Evolutionary conservation across 2,329 filamentous ascomycete species (phyloP), one percentile per base, ranked within the genome.

Genomic region (Phialophora chinensis): DNA sequence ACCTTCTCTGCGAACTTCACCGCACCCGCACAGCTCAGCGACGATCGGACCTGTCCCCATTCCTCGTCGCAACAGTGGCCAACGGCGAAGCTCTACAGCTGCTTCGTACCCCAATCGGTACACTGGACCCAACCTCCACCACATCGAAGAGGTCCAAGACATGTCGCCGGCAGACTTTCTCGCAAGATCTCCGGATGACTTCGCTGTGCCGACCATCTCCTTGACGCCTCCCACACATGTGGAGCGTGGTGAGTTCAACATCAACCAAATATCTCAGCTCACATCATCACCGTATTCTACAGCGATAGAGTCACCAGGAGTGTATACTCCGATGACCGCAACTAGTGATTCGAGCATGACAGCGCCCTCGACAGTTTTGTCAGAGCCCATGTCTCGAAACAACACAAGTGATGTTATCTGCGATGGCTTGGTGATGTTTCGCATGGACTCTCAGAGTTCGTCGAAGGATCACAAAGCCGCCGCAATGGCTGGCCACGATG

Each of bases 371-470:
- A 71, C 74, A 42, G 73, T 72, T 33, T 70, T 78, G 49, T 75
- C 78, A 61, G 77, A 80, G 66, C 70, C 71, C 50, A 83, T 83
- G 81, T 79, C 75, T 69, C 77, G 80, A 69, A 81, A 77, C 69
- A 75, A 76, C 52, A 83, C 81, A 35, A 78, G 80, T 69, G 80
- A 83, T 69, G 78, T 79, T 38, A 70, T 83, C 56, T 79, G 79
- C 66, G 77, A 78, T 66, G 76, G 76, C 57, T 73, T 82, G 69
- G 75, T 75, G 68, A 81, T 80, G 78, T 78, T 82, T 73, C 75
- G 79, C 68, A 78, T 82, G 71, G 76, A 80, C 69, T 80, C 79
- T 25, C 75, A 75, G 47, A 75, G 71, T 52, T 68, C 66, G 27
- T 69, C 70, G 62, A 72, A 73, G 55, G 68, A 72, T 52, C 69